Evolutionary conservation across 495 filamentous ascomycete species (phyloP).

Genomic region (Darksidea phi): DNA sequence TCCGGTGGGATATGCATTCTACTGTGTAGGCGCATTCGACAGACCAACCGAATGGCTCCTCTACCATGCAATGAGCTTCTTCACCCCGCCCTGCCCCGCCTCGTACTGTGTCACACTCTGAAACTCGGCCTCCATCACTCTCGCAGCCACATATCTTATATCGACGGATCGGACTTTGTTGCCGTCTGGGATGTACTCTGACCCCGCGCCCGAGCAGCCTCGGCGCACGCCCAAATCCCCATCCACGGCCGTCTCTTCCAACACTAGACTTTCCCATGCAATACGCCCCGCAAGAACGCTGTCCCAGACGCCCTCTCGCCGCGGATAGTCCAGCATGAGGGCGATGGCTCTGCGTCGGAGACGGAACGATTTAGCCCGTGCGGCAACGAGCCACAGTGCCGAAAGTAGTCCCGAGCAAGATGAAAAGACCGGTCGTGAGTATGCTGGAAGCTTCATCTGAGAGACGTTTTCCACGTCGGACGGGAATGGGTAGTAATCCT

Average conservation of each 20-base stretch:
- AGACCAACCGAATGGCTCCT: no score
- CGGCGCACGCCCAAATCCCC: background rate
- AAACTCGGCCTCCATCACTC: background rate
- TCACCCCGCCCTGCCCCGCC: background rate
- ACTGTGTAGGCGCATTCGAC: no score
- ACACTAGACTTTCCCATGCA: slow-evolving; percentile 17
- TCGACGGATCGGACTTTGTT: background rate
- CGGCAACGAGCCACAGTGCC: slow-evolving; percentile 19
- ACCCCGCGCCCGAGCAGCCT: background rate
- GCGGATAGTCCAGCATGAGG: slow-evolving; percentile 24
- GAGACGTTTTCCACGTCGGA: background rate
- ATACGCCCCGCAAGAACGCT: slow-evolving; percentile 29
- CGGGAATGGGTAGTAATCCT: slow-evolving; percentile 3
- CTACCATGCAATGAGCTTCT: background rate
- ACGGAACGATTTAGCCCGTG: background rate
- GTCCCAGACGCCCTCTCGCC: slow-evolving; percentile 34
- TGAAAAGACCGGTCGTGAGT: slow-evolving; percentile 21
- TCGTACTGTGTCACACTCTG: background rate
- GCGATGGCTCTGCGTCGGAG: slow-evolving; percentile 20
- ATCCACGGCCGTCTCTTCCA: slow-evolving; percentile 25
- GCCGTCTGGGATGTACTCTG: background rate
- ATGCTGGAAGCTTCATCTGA: background rate
- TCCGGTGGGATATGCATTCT: slow-evolving; percentile 1
- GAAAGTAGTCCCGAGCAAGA: slow-evolving; percentile 16
- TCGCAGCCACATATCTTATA: background rate